These are phyloP conservation scores for Anisodus acutangulus DNA, from an alignment of 257 asterid genomes.

Conservation along the genomic window DNA sequence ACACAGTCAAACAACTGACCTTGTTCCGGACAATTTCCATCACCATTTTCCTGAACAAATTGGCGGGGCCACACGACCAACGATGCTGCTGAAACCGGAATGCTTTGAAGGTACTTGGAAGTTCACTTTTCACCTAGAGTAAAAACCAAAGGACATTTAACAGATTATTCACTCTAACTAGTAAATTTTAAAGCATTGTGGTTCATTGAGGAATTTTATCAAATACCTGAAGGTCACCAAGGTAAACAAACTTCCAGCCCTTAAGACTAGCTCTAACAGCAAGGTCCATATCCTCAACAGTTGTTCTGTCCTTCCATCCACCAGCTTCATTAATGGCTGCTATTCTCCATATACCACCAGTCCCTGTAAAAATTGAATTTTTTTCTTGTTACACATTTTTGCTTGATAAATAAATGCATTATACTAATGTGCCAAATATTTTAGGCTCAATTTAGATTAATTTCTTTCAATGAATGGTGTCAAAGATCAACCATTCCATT, in stretches of 20 bases:
- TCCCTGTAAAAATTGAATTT: not conserved
- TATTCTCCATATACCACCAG: conserved; percentile 85
- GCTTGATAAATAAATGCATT: not conserved
- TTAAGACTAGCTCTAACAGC: conserved; percentile 93
- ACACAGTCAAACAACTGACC: conserved; percentile 43
- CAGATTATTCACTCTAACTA: not conserved
- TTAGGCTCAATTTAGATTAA: not conserved
- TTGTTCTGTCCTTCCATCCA: conserved; percentile 95
- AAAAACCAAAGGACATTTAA: not conserved
- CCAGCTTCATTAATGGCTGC: conserved; percentile 92
- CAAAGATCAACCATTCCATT: not conserved
- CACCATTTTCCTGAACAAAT: conserved; percentile 88
- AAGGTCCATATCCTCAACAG: conserved; percentile 98
- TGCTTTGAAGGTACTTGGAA: conserved; percentile 94
- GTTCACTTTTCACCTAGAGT: conserved; percentile 79
- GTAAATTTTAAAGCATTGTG: not conserved
- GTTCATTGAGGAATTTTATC: not conserved
- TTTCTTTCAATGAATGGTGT: too few relatives aligned
- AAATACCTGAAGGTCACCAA: conserved; percentile 84
- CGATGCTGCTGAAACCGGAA: conserved; percentile 95
- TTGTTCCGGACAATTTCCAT: conserved; percentile 80
- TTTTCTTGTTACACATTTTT: not conserved
- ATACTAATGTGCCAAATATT: too few relatives aligned
- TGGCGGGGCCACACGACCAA: conserved; percentile 99
- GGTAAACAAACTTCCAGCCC: conserved; percentile 92